Evolutionary conservation across 2,329 filamentous ascomycete genomes (phyloP).

Genomic region (Coleophoma eucalyptorum): DNA sequence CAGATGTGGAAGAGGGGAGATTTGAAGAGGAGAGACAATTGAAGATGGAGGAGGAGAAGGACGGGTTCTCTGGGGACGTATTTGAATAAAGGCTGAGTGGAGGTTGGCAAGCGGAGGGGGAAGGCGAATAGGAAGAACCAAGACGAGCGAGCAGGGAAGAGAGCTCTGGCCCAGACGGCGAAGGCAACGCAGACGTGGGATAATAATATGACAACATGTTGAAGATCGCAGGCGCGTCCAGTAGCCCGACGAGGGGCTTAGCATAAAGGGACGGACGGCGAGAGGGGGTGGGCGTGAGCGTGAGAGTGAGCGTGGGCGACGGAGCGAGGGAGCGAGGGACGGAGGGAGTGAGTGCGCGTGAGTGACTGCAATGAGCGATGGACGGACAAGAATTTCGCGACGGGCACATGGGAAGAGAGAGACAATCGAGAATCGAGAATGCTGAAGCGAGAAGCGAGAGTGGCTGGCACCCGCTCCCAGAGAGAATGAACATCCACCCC

Average conservation of each 20-base stretch:
- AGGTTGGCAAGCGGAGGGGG: neutral
- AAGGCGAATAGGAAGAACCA: neutral
- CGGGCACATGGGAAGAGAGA: neutral
- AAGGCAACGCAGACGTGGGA: neutral
- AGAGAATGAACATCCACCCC: no score
- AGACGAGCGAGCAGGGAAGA: neutral
- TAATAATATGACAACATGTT: neutral
- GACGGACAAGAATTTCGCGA: neutral
- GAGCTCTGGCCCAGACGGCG: neutral
- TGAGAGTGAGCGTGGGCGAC: neutral
- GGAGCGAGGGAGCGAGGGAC: neutral
- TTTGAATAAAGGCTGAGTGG: neutral
- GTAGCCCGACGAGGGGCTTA: neutral
- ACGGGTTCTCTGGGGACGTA: neutral
- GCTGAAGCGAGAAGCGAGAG: no score
- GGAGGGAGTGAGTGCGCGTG: neutral
- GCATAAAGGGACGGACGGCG: neutral
- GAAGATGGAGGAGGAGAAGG: neutral
- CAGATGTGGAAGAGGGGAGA: neutral
- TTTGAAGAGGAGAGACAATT: neutral
- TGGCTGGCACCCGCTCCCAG: no score
- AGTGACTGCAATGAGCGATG: neutral
- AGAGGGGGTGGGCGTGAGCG: neutral
- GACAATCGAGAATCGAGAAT: neutral
- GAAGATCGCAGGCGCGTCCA: slow-evolving; percentile 1